These are phyloP conservation scores for Helenozyma baotianmanensis DNA, from an alignment of 805 yeast genomes.

Conservation along the genomic window DNA sequence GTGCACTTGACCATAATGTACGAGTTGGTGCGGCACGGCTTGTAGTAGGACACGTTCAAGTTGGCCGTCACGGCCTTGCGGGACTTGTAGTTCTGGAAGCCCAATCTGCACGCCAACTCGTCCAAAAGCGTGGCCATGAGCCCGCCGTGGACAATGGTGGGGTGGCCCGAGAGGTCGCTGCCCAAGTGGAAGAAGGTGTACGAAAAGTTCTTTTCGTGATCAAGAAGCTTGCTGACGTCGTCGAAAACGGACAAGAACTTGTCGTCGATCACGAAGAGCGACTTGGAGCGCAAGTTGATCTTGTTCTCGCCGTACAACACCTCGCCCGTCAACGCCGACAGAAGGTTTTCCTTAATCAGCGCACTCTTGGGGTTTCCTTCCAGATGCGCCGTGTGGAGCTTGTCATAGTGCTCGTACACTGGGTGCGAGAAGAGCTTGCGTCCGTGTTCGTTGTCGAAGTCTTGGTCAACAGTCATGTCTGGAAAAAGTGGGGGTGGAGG, in stretches of 20 bases:
- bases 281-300: constrained; percentile 28
- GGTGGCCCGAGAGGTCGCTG: constrained; percentile 34
- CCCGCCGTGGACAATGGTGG: constrained; percentile 41
- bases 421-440: constrained; percentile 8
- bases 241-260: constrained; percentile 20
- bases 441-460: too few relatives aligned
- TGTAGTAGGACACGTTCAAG: constrained; percentile 35
- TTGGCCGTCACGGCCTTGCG: constrained; percentile 42
- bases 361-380: constrained; percentile 11
- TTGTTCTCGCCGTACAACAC: constrained; percentile 32
- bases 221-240: constrained; percentile 16
- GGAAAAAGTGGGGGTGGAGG: too few relatives aligned
- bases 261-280: constrained; percentile 33
- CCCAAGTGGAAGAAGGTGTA: constrained; percentile 39
- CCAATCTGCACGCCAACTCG: constrained; percentile 39
- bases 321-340: constrained; percentile 34
- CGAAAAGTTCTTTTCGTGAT: constrained; percentile 24
- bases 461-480: too few relatives aligned
- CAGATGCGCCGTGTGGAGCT: constrained; percentile 9
- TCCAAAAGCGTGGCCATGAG: constrained; percentile 39
- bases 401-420: constrained; percentile 11
- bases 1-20: constrained; percentile 32
- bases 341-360: constrained; percentile 23
- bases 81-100: constrained; percentile 37
- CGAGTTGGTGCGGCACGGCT: constrained; percentile 31